Evolutionary conservation across 2,329 filamentous ascomycete genomes (phyloP).

Genomic region (Verruconis gallopava): DNA sequence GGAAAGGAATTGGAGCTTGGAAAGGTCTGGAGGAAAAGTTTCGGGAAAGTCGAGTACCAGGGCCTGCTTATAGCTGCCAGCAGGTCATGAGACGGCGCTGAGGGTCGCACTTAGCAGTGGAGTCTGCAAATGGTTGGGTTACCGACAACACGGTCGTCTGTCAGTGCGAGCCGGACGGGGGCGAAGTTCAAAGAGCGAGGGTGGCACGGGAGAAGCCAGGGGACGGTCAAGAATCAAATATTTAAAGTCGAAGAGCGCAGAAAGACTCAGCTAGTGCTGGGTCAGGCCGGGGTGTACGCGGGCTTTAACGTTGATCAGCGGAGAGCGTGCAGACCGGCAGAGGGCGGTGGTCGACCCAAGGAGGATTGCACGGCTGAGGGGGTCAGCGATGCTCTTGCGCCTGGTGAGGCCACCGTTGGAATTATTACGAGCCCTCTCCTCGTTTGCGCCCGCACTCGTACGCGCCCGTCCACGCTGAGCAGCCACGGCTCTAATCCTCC

Average conservation of each 20-base stretch:
- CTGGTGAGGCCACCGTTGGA: too few species aligned
- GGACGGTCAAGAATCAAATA: background rate
- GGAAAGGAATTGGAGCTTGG: background rate
- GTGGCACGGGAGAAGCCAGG: too few species aligned
- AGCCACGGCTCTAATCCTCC: too few species aligned
- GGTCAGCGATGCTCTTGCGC: too few species aligned
- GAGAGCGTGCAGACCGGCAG: too few species aligned
- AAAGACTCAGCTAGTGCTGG: background rate
- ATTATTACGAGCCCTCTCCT: too few species aligned
- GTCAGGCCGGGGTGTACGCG: background rate
- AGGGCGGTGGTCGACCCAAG: too few species aligned
- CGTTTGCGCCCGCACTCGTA: too few species aligned
- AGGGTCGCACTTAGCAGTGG: conserved; percentile 1
- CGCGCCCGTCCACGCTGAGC: too few species aligned
- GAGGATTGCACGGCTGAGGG: background rate
- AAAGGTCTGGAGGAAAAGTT: background rate
- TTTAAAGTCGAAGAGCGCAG: background rate
- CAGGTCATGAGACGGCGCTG: conserved; percentile 10
- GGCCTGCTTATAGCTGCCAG: conserved; percentile 4
- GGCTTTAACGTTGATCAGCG: background rate
- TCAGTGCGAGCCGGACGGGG: background rate
- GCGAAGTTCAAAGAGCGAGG: background rate
- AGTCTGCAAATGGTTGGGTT: background rate
- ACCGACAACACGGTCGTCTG: background rate
- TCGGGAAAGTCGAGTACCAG: conserved; percentile 3